Percentiles rank a stretch among this genome's conserved stretches.
These are phyloP conservation scores for Trifolium pratense DNA, from an alignment of 306 rosid species.

Conservation along the genomic window DNA sequence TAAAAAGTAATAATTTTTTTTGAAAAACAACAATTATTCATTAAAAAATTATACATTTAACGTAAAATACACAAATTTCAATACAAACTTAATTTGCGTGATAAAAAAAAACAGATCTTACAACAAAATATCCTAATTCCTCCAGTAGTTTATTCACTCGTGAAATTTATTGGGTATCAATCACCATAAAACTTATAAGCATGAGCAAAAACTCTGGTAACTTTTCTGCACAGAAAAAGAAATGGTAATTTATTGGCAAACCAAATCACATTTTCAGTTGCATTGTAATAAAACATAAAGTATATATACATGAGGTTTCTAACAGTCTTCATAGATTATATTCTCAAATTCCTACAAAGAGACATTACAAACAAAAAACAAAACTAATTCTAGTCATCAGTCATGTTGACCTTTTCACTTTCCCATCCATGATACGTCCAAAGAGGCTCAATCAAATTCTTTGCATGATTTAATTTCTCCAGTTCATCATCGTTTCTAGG, in stretches of 20 bases:
- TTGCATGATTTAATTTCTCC: constrained; percentile 52
- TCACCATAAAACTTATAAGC: neutral
- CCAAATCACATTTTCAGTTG: neutral
- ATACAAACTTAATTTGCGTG: no score
- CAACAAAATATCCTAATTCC: no score
- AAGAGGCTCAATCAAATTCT: constrained; percentile 74
- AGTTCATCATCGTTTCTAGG: constrained; percentile 56
- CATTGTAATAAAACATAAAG: constrained; percentile 5
- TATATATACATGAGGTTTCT: constrained; percentile 41
- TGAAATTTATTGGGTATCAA: no score
- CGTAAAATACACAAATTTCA: no score
- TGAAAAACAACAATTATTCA: no score
- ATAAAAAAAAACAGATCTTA: no score
- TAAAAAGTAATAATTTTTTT: no score
- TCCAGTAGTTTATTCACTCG: no score
- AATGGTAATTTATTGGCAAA: constrained; percentile 4
- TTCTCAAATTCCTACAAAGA: constrained; percentile 9
- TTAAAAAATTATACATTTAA: no score
- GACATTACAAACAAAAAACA: neutral
- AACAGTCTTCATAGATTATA: constrained; percentile 13
- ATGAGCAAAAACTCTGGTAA: neutral
- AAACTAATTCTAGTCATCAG: constrained; percentile 52
- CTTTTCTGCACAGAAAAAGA: neutral
- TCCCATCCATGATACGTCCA: constrained; percentile 85
- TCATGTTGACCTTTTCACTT: constrained; percentile 67